Conservation (phyloP, 2,329 filamentous ascomycete genomes). For the Coleophoma eucalyptorum region DNA sequence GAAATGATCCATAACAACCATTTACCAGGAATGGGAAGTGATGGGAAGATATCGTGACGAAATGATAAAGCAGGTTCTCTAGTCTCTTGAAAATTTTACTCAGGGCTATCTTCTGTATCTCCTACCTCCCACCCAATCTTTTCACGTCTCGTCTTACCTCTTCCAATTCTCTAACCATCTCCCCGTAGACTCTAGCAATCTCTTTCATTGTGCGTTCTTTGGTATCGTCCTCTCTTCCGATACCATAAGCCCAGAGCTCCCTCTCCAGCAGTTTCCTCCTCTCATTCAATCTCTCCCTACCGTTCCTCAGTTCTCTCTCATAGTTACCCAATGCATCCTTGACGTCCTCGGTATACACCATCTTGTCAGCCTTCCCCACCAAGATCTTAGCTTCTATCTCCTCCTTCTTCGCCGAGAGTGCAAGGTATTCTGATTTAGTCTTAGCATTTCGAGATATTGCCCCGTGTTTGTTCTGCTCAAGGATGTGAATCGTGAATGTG, state of each 20-base stretch:
- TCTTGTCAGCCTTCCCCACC: slow-evolving; percentile 12
- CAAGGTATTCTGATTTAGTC: slow-evolving; percentile 14
- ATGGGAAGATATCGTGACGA: too few relatives aligned
- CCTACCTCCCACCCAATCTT: slow-evolving; percentile 17
- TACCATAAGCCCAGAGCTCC: slow-evolving; percentile 25
- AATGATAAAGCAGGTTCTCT: too few relatives aligned
- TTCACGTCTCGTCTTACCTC: slow-evolving; percentile 27
- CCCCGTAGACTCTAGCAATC: slow-evolving; percentile 26
- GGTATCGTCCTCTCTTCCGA: slow-evolving; percentile 18
- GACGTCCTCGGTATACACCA: slow-evolving; percentile 24
- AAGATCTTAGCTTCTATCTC: slow-evolving; percentile 13
- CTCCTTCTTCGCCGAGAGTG: slow-evolving; percentile 11
- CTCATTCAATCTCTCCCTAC: slow-evolving; percentile 21
- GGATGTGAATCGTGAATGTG: slow-evolving; percentile 17
- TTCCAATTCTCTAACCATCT: slow-evolving; percentile 21
- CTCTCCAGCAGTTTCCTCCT: slow-evolving; percentile 19
- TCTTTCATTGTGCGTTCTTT: slow-evolving; percentile 29
- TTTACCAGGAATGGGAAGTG: too few relatives aligned
- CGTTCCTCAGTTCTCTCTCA: slow-evolving; percentile 19
- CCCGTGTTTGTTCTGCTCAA: slow-evolving; percentile 25
- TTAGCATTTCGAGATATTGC: slow-evolving; percentile 18
- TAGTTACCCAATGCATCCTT: slow-evolving; percentile 21
- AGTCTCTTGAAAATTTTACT: too few relatives aligned
- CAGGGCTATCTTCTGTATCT: too few relatives aligned
- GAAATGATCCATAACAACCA: too few relatives aligned